Base-by-base conservation (phyloP, 148 eudicot species). In the Spergularia bocconei region DNA sequence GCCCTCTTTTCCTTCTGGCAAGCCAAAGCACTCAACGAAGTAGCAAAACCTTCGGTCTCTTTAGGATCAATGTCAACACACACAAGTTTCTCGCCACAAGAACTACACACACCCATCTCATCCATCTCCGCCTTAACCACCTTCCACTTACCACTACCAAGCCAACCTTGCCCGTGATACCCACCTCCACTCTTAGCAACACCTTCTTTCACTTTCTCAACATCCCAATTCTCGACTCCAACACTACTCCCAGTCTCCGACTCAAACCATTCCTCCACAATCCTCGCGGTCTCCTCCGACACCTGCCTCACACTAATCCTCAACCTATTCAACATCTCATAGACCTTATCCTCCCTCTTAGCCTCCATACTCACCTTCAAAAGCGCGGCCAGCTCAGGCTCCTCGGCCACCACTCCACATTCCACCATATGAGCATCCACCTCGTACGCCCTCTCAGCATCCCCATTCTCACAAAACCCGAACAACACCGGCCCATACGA, bases 151-250 rank as follows among this genome's bases (percentile, higher is more conserved):
- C 98, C 97, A 66, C 73, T 90, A 58, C 98, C 98, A 63, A 94
- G 82, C 98, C 98, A 94, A 70, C 98, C 98, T 84, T 90, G 91
- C 16, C 97, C 97, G 60, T 94, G 98, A 96, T 97, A 94, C 53
- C 98, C 98, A 21, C 98, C 98, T n/a, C 98, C 98, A 44, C 96
- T 93, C 72, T 80, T 88, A 61, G 81, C 50, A 69, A 88, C 83
- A 73, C 92, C 97, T 78, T 85, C 88, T 84, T 75, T 90, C 70
- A 94, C 96, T 81, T 79, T 90, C 1, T 19, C 70, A 39, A 73
- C 85, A 82, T 91, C 93, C 97, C 95, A 89, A 41, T 84, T 76
- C 82, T 78, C 87, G 47, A 36, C 72, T 84, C 97, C 98, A 77
- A 86, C 84, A 63, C 79, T 76, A 9, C 72, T 78, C 21, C 91